Conservation (phyloP, 1,284 basidiomycete genomes). For the Leccinum holopus region DNA sequence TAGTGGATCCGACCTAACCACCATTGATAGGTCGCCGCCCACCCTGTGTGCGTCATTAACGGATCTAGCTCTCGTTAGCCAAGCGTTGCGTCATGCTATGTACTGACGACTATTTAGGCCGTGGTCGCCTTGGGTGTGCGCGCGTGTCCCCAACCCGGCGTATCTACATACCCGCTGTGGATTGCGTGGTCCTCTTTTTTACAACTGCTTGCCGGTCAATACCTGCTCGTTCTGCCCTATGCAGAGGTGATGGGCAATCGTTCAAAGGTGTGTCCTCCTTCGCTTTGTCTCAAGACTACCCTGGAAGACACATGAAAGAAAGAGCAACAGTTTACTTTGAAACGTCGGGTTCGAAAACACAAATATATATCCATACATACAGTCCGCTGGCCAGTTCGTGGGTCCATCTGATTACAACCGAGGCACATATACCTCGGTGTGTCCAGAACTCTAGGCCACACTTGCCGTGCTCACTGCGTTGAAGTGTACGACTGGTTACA, state of each 20-base stretch:
- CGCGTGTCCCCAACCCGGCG: neutral
- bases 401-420: neutral
- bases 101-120: neutral
- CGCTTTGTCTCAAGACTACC: neutral
- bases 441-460: neutral
- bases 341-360: neutral
- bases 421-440: neutral
- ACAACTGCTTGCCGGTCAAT: too few species aligned
- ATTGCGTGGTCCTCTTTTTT: neutral
- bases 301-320: neutral
- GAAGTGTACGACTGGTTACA: slow-evolving; percentile 41
- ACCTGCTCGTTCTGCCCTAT: too few species aligned
- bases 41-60: neutral
- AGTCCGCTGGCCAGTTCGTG: neutral
- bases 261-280: neutral
- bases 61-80: neutral
- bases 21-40: neutral
- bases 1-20: neutral
- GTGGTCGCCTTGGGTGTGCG: neutral
- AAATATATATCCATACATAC: neutral
- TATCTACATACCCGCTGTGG: neutral
- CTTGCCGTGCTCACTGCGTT: slow-evolving; percentile 11
- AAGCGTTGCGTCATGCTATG: neutral
- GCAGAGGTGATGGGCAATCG: neutral
- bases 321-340: neutral